A percentile compares a stretch with the other conserved stretches of the same genome.
Evolutionary conservation across 164 flowering plant genomes (phyloP).

Genomic region (Nelumbo lutea): DNA sequence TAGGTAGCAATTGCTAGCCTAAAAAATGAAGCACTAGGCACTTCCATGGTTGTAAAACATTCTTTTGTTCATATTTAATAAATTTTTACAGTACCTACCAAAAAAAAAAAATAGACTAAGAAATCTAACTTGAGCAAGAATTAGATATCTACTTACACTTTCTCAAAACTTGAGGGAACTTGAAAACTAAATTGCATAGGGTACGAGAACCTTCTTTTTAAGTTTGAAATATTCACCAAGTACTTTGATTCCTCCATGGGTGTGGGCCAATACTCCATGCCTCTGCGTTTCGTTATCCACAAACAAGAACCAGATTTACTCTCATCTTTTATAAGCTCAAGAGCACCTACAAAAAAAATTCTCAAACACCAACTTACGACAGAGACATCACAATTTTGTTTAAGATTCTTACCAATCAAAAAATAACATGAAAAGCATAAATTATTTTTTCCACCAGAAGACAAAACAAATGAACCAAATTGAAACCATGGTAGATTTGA

Average conservation of each 20-base stretch:
- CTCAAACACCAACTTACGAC: neutral
- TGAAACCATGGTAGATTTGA: neutral
- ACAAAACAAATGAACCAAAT: neutral
- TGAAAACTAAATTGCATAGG: conserved; percentile 25
- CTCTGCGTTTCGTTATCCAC: conserved; percentile 88
- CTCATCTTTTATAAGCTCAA: conserved; percentile 84
- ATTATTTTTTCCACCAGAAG: too few relatives aligned
- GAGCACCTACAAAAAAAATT: conserved; percentile 50
- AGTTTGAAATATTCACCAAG: conserved; percentile 28
- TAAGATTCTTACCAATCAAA: neutral
- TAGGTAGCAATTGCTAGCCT: too few relatives aligned
- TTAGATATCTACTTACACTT: conserved; percentile 45
- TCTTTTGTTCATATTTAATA: too few relatives aligned
- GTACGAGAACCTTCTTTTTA: conserved; percentile 29
- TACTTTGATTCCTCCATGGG: conserved; percentile 82
- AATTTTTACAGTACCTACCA: too few relatives aligned
- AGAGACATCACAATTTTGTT: too few relatives aligned
- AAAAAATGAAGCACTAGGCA: too few relatives aligned
- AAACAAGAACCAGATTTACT: conserved; percentile 87
- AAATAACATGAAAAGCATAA: neutral
- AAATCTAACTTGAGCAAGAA: neutral
- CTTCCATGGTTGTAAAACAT: too few relatives aligned
- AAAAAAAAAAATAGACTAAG: too few relatives aligned
- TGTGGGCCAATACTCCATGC: conserved; percentile 94
- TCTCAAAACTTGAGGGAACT: conserved; percentile 73